Base-by-base conservation (phyloP, 192 early-diverging fungal species). In the Coemansia sp. region DNA sequence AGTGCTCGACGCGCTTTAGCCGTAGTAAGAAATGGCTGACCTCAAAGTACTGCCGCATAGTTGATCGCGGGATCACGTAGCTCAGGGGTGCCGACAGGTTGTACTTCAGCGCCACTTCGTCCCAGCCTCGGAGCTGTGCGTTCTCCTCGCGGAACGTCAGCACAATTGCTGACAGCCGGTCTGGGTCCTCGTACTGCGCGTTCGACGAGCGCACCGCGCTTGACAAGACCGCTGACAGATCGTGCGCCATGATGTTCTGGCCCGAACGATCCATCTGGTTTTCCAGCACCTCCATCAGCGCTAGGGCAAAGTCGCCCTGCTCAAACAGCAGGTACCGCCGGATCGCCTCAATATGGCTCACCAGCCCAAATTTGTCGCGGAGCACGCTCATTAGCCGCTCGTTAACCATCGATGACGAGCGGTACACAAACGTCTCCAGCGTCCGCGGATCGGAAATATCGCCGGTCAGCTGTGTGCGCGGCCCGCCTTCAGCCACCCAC, bases 291-390 rank as follows among this genome's bases (percentile, higher is more conserved):
- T 89, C 88, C 82, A 95, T 85, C 35, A 99, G 67, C 46, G 87
- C 81, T 58, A 93, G 89, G 43, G 91, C 87, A 82, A 97, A 95
- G 56, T 99, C 94, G 21, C 94, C 96, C 61, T 96, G 89, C 49
- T 88, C 92, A 11, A 99, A 76, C 35, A 99, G 64, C 25, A 99
- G 70, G 58, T 97, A 97, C 38, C 85, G 73, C 32, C 94, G 92
- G 31, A 99, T 68, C 5, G 91, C 93, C 36, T 72, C 65, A 19
- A 99, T 73, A 55, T 97, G 93, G 10, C 91, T 87, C 65, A 88
- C 82, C 7, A 99, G 70, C 42, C 86, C 84, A 68, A 88, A 95
- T 53, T 86, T 88, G 11, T 72, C 69, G 15, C 83, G 82, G n/a
- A 99, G 67, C 29, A 92, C 71, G 40, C 84, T 76, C 48, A 94